Percentiles rank a stretch among this genome's conserved stretches.
phyloP scores from a whole-genome alignment of 768 basidiomycete genomes.

The Phylloporus rhodoxanthus region DNA sequence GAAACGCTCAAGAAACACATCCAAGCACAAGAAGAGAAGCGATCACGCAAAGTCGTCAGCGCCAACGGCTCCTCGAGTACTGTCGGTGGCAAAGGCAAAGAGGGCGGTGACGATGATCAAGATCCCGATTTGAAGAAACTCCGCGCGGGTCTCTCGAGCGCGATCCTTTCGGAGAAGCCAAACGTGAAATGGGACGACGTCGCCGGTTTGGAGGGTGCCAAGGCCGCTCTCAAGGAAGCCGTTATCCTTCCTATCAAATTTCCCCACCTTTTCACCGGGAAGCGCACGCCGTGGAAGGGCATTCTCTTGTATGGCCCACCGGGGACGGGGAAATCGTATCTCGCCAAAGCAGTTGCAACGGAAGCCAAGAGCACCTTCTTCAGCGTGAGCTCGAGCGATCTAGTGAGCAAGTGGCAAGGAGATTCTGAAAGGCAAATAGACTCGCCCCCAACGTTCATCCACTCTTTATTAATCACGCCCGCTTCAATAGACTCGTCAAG shows the following conservation, averaged over 20 bases:
- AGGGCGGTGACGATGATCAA: constrained; percentile 56
- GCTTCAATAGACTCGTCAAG: constrained; percentile 80
- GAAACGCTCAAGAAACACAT: constrained; percentile 89
- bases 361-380: constrained; percentile 99
- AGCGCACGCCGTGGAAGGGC: constrained; percentile 95
- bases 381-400: constrained; percentile 88
- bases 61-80: constrained; percentile 42
- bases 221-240: constrained; percentile 94
- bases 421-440: constrained; percentile 84
- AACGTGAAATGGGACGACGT: constrained; percentile 99
- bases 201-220: constrained; percentile 91
- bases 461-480: background rate
- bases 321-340: constrained; percentile 93
- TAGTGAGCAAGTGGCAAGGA: constrained; percentile 99
- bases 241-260: constrained; percentile 99
- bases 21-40: constrained; percentile 51
- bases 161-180: constrained; percentile 89
- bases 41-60: constrained; percentile 43
- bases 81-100: constrained; percentile 42
- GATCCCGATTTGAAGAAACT: constrained; percentile 97
- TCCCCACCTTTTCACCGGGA: constrained; percentile 96
- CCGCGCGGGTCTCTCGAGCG: constrained; percentile 79
- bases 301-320: constrained; percentile 97
- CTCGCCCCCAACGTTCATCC: background rate
- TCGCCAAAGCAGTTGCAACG: constrained; percentile 98